Evolutionary conservation across 495 filamentous ascomycete genomes (phyloP), one percentile per base, ranked within the genome.

Genomic region (Penicillium bovifimosum): DNA sequence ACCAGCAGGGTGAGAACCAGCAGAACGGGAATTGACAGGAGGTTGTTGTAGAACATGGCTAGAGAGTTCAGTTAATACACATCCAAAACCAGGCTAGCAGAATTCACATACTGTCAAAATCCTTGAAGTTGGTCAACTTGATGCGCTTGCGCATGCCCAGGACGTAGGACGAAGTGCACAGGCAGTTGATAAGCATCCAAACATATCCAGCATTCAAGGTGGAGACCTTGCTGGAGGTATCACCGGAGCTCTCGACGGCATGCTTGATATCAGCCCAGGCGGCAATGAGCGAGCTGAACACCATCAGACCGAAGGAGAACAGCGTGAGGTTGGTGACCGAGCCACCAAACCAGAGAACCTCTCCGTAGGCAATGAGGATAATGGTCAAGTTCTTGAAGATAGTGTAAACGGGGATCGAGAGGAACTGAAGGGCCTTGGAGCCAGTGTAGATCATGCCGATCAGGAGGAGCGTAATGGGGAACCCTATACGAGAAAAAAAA

Each of bases 11-110:
- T 92, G 73, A 82, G 84, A 56, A 88, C 70, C 44, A 96, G 67
- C 26, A 99, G 83, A 58, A 97, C 86, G 45, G 93, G 93, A 54
- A 99, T 96, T 18, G 91, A 95, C 53, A 99, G 83, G 39, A 99
- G 81, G 71, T 99, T 99, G 83, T 99, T 99, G 78, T 99, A 99
- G 74, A 92, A 99, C 93, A 98, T 98, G 57, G 91, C 92, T 97
- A 58, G 24, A 32, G 17, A 20, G 18, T 28, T 47, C 44, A 11
- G 60, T 76, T 63, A 79, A 73, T 54, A 56, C 40, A 32, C 24
- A 49, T 11, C n/a, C 16, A 24, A 26, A 47, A 45, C n/a, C 13
- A 48, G 7, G 11, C 18, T 13, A 9, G 16, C 39, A 42, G 32
- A 31, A 43, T 24, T 24, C 26, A 81, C 92, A 72, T 82, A 96